A percentile compares a stretch with the other conserved stretches of the same genome.
These are phyloP conservation scores for Teratosphaeria pseudoeucalypti DNA, from an alignment of 2,329 filamentous ascomycete genomes.

Conservation along the genomic window DNA sequence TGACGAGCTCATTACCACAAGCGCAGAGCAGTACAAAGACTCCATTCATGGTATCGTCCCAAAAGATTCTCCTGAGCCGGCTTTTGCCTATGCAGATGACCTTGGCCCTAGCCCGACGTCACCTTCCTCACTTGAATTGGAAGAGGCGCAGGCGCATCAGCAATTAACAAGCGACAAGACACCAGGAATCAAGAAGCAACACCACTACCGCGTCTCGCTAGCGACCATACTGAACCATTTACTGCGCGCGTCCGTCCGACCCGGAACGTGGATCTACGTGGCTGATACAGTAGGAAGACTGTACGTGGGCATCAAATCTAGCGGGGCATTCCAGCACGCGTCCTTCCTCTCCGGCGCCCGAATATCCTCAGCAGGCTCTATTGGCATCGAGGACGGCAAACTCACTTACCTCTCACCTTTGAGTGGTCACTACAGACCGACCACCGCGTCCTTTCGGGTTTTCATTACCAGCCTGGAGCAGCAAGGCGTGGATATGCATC, in stretches of 20 bases:
- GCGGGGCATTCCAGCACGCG: slow-evolving; percentile 81
- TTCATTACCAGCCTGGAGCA: slow-evolving; percentile 65
- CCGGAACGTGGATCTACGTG: slow-evolving; percentile 89
- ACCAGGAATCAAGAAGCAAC: slow-evolving; percentile 29
- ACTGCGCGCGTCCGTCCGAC: slow-evolving; percentile 63
- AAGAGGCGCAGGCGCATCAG: slow-evolving; percentile 1
- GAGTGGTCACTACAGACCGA: slow-evolving; percentile 73
- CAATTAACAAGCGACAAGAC: slow-evolving; percentile 38
- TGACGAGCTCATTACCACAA: slow-evolving; percentile 64
- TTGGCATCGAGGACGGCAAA: slow-evolving; percentile 70
- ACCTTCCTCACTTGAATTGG: background rate
- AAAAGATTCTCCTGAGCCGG: slow-evolving; percentile 29
- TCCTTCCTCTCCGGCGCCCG: slow-evolving; percentile 76
- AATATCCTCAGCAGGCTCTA: slow-evolving; percentile 71
- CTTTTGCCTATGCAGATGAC: slow-evolving; percentile 17
- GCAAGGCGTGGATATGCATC: slow-evolving; percentile 65
- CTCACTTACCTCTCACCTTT: slow-evolving; percentile 59
- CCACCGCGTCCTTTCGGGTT: slow-evolving; percentile 67
- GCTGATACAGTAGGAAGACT: slow-evolving; percentile 73
- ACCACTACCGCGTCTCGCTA: slow-evolving; percentile 56
- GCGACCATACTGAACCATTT: slow-evolving; percentile 68
- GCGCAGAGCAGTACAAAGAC: slow-evolving; percentile 60
- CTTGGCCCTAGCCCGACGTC: too few relatives aligned
- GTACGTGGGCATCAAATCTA: slow-evolving; percentile 82
- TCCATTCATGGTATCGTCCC: slow-evolving; percentile 54